Percentiles rank a stretch among this genome's conserved stretches.
Evolutionary conservation across 2,329 filamentous ascomycete genomes (phyloP).

Genomic region (Rasamsonia emersonii): DNA sequence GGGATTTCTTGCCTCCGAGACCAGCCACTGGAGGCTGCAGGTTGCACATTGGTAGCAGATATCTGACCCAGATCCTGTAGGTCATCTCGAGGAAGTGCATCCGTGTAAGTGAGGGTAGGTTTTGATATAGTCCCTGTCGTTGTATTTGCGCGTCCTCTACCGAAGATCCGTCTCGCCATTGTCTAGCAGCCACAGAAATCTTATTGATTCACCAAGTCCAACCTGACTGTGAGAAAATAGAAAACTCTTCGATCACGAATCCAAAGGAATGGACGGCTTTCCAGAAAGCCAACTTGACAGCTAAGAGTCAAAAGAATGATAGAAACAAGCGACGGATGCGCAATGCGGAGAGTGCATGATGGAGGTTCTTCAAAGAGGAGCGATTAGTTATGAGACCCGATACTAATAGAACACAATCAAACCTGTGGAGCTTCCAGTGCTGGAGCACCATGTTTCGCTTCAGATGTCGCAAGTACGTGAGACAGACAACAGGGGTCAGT

Average conservation of each 20-base stretch:
- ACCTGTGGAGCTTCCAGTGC: no score
- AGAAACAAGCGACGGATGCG: conserved; percentile 10
- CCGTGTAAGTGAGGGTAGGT: conserved; percentile 23
- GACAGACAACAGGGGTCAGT: no score
- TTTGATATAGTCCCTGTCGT: conserved; percentile 20
- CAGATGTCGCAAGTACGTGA: no score
- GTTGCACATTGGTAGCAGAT: conserved; percentile 7
- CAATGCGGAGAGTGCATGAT: no score
- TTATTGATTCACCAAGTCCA: background rate
- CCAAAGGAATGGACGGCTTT: conserved; percentile 33
- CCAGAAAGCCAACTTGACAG: conserved; percentile 24
- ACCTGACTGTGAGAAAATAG: conserved; percentile 3
- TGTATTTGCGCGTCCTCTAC: conserved; percentile 20
- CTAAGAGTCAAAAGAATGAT: conserved; percentile 4
- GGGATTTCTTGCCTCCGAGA: conserved; percentile 10
- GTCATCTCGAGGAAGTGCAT: conserved; percentile 24
- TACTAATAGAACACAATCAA: no score
- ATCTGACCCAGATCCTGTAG: conserved; percentile 13
- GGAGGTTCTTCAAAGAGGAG: no score
- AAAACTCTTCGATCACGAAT: no score
- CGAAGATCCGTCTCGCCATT: conserved; percentile 23
- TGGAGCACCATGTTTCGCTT: no score
- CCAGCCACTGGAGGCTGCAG: conserved; percentile 7
- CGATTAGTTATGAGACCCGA: no score
- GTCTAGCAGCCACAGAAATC: background rate